phyloP scores from a whole-genome alignment of 2,329 filamentous ascomycete species.

The Colletotrichum graminicola region DNA sequence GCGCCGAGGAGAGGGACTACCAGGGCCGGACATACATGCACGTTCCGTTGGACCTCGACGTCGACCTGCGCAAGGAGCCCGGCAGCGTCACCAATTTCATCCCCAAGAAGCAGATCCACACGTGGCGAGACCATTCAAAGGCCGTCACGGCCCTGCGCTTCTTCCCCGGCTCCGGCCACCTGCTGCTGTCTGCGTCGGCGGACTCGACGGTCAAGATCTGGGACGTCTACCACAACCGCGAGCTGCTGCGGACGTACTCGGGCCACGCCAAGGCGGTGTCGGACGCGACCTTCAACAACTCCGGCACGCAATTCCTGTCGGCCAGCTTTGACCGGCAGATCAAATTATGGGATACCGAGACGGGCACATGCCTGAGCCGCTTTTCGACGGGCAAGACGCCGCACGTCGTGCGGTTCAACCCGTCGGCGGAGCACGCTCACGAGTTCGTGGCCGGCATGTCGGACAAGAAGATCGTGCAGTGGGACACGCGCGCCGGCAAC shows the following conservation, averaged over 20 bases:
- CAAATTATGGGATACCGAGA: constrained; percentile 99
- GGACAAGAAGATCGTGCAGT: constrained; percentile 99
- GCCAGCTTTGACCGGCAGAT: constrained; percentile 95
- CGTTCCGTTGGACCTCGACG: constrained; percentile 88
- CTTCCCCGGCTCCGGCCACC: constrained; percentile 88
- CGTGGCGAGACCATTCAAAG: constrained; percentile 87
- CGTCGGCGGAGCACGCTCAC: constrained; percentile 78
- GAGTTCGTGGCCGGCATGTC: constrained; percentile 98
- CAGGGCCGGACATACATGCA: constrained; percentile 98
- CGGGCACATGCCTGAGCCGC: constrained; percentile 85
- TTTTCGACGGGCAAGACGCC: constrained; percentile 96
- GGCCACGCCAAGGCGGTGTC: constrained; percentile 93
- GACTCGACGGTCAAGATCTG: constrained; percentile 94
- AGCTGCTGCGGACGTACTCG: constrained; percentile 89
- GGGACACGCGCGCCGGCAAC: constrained; percentile 82
- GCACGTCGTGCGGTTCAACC: constrained; percentile 95
- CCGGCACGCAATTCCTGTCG: constrained; percentile 88
- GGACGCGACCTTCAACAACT: constrained; percentile 87
- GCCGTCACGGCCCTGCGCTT: constrained; percentile 91
- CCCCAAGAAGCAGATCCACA: constrained; percentile 92
- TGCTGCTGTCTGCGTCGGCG: constrained; percentile 89
- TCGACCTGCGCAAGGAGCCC: constrained; percentile 85
- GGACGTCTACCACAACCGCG: constrained; percentile 91
- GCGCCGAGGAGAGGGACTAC: constrained; percentile 87
- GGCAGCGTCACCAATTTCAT: constrained; percentile 90